Conservation (phyloP, 148 eudicot species). For the Spergularia marina region DNA sequence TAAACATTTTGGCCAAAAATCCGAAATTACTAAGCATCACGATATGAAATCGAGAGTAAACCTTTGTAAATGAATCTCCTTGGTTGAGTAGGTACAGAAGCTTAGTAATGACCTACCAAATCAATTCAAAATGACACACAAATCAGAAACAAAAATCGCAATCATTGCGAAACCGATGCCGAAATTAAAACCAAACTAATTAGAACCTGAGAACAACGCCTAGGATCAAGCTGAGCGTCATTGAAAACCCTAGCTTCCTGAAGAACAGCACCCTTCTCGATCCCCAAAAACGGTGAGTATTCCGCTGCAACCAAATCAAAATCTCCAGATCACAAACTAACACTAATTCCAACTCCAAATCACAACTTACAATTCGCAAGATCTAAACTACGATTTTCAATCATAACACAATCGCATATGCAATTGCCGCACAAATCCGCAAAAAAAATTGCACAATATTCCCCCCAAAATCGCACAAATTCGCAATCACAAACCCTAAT, state of each 20-base stretch:
- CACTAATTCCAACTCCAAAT: conserved; percentile 7
- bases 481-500: not conserved
- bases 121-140: not conserved
- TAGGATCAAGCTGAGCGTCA: conserved; percentile 87
- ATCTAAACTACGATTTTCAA: conserved; percentile 25
- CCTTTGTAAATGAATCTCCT: conserved; percentile 93
- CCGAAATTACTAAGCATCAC: too few relatives aligned
- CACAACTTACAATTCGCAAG: conserved; percentile 12
- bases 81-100: conserved; percentile 82
- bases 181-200: not conserved
- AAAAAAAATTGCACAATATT: not conserved
- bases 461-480: too few relatives aligned
- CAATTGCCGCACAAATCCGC: conserved; percentile 13
- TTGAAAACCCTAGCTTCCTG: conserved; percentile 97
- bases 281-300: conserved; percentile 86
- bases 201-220: conserved; percentile 87
- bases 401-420: conserved; percentile 5
- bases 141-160: not conserved
- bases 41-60: conserved; percentile 18
- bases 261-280: conserved; percentile 91
- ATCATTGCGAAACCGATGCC: not conserved
- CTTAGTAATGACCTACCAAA: conserved; percentile 72
- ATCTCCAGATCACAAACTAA: conserved; percentile 25
- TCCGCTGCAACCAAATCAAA: conserved; percentile 50
- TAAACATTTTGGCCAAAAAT: not conserved